Evolutionary conservation across 2,329 filamentous ascomycete genomes (phyloP).

Genomic region (Juglanconis sp.): DNA sequence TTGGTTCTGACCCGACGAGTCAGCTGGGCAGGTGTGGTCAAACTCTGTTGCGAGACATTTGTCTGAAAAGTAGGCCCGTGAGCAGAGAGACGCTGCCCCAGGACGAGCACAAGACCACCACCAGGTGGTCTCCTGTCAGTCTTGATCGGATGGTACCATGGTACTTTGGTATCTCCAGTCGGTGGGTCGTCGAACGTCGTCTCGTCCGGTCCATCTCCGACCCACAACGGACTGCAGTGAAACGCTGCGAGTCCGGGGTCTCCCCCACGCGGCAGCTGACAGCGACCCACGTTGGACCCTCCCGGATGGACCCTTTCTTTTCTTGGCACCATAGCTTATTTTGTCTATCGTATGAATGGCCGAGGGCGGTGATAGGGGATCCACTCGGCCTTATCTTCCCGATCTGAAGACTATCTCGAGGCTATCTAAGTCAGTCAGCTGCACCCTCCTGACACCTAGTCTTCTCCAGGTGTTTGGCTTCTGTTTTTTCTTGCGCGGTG

Average conservation of each 20-base stretch:
- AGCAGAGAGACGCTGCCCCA: not conserved
- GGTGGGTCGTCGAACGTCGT: not conserved
- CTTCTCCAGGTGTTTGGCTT: not conserved
- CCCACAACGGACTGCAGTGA: not conserved
- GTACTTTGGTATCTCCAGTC: too few relatives aligned
- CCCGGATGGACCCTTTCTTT: not conserved
- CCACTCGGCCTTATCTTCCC: slow-evolving; percentile 10
- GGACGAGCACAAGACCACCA: not conserved
- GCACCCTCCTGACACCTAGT: not conserved
- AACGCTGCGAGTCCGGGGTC: slow-evolving; percentile 8
- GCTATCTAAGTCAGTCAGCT: slow-evolving; percentile 12
- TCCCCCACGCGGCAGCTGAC: not conserved
- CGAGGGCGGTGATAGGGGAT: not conserved
- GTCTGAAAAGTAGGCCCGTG: slow-evolving; percentile 9
- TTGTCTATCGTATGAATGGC: slow-evolving; percentile 6
- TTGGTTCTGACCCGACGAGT: slow-evolving; percentile 5
- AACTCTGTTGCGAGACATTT: slow-evolving; percentile 5
- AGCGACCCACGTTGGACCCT: not conserved
- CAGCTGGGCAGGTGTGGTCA: slow-evolving; percentile 3
- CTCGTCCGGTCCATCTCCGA: slow-evolving; percentile 1
- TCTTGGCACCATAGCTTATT: not conserved
- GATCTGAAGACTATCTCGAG: slow-evolving; percentile 10
- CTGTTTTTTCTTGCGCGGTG: not conserved
- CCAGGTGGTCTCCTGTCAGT: slow-evolving; percentile 2
- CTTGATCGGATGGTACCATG: too few relatives aligned